These are phyloP conservation scores for Lonicera japonica DNA, from an alignment of 129 eudicot species.

Conservation along the genomic window DNA sequence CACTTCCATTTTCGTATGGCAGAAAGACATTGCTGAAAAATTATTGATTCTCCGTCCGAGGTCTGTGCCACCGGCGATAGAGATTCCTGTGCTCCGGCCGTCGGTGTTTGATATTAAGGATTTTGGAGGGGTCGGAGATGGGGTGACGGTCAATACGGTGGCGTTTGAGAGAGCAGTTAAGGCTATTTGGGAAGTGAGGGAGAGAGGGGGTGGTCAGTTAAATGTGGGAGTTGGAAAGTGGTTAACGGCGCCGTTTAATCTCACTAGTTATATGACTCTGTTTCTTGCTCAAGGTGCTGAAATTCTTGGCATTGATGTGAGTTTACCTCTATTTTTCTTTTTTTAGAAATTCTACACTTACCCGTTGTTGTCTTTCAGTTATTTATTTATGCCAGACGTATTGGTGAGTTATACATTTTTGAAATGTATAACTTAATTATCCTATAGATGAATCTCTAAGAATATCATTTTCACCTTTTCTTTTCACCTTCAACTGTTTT, in stretches of 20 bases:
- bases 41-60: constrained; percentile 40
- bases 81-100: constrained; percentile 58
- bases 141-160: constrained; percentile 51
- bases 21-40: constrained; percentile 37
- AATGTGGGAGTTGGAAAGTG: constrained; percentile 83
- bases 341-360: no score
- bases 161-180: constrained; percentile 73
- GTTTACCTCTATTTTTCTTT: constrained; percentile 20
- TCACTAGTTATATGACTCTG: constrained; percentile 84
- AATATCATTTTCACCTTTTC: no score
- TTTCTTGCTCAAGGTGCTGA: constrained; percentile 83
- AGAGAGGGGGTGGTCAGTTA: constrained; percentile 84
- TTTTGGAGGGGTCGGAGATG: constrained; percentile 92
- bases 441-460: no score
- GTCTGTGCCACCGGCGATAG: constrained; percentile 3
- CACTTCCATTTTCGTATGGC: constrained; percentile 68
- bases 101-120: constrained; percentile 60
- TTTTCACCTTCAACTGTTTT: no score
- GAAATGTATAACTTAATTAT: no score
- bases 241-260: constrained; percentile 93
- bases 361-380: no score
- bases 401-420: no score
- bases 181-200: constrained; percentile 56
- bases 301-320: constrained; percentile 85
- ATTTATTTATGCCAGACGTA: no score